Percentiles rank a stretch among this genome's conserved stretches.
phyloP scores from a whole-genome alignment of 1,284 basidiomycete species.

The Meira nashicola region DNA sequence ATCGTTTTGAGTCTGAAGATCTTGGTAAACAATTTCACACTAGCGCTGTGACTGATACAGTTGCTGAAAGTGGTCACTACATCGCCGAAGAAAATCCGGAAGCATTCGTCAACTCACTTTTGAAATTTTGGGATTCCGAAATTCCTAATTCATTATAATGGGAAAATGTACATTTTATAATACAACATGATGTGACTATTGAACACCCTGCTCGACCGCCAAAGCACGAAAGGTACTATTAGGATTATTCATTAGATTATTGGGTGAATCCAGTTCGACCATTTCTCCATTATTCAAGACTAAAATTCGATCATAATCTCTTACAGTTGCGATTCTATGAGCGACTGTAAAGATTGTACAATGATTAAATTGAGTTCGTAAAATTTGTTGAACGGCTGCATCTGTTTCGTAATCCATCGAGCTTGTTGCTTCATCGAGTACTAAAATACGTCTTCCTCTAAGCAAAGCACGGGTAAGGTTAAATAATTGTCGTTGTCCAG shows the following conservation, averaged over 20 bases:
- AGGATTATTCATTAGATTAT: conserved; percentile 19
- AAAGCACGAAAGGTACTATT: conserved; percentile 32
- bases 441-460: conserved; percentile 68
- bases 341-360: conserved; percentile 36
- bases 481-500: conserved; percentile 76
- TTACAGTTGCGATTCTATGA: conserved; percentile 71
- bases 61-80: conserved; percentile 1
- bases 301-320: conserved; percentile 69
- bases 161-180: no score
- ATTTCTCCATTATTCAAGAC: conserved; percentile 69
- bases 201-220: conserved; percentile 31
- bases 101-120: no score
- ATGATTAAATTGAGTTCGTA: conserved; percentile 49
- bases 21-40: not conserved
- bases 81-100: not conserved
- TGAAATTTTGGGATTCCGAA: no score
- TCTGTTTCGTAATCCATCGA: conserved; percentile 26
- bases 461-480: conserved; percentile 71
- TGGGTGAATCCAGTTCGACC: conserved; percentile 58
- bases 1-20: not conserved
- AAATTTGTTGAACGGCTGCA: conserved; percentile 19
- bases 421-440: conserved; percentile 73
- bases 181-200: not conserved
- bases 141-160: no score
- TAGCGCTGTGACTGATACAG: not conserved